Evolutionary conservation across 129 eudicot species (phyloP), one percentile per base, ranked within the genome.

Genomic region (Sambucus nigra): DNA sequence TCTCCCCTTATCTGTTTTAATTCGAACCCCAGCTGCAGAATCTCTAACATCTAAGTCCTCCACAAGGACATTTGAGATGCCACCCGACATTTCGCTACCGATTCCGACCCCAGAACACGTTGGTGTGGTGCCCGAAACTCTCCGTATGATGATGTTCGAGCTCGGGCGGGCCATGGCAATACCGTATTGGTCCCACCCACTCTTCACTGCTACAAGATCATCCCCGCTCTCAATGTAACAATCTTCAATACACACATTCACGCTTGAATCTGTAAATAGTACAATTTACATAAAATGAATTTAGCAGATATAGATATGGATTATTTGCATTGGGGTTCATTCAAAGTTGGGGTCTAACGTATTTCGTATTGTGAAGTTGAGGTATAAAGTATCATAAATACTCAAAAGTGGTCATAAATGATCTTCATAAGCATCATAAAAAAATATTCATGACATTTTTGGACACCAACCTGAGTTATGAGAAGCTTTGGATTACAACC

Each of bases 11-110:
- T 92, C 99, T 0, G 99, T 82, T 66, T 92, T 92, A 7, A 86
- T 82, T 22, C 99, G 71, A 7, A 92, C 68, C 20, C 99, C 96
- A 0, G 99, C 99, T 51, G 99, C 95, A 3, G 99, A 82, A 59
- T 92, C 79, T 63, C 91, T 73, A 4, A 92, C 57, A 55, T 79
- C 55, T 42, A 92, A 49, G 56, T 92, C 79, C 52, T 86, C 96
- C 7, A 92, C 57, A 12, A 59, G 56, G 11, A 92, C 53, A 47
- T 92, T 73, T n/a, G 79, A 70, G 47, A 86, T 59, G 18, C 99
- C 99, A 20, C 99, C 99, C 0, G 99, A 92, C 99, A 92, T 92
- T 64, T 92, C 99, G 15, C 99, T 92, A 55, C 99, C 99, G 22
- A 92, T 82, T 41, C 99, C 99, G 11, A 86, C 74, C 18, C 99